Percentiles rank a stretch among this genome's conserved stretches.
Evolutionary conservation across 306 rosid species (phyloP).

Genomic region (Gynostemma pentaphyllum): DNA sequence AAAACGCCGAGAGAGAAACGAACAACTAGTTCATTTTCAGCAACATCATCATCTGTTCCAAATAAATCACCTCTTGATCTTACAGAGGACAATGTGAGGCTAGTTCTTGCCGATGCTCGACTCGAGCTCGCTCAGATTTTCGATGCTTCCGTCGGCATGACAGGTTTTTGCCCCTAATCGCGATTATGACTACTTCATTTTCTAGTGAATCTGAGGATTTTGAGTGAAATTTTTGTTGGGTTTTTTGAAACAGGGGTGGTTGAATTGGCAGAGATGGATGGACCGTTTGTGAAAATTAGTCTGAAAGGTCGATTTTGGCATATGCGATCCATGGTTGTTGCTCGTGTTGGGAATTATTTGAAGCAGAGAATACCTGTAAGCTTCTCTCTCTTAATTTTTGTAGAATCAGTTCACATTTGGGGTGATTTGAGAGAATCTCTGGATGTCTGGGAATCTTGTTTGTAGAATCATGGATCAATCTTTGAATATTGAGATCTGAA

Average conservation of each 20-base stretch:
- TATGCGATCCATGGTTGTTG: constrained; percentile 53
- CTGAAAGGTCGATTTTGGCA: constrained; percentile 95
- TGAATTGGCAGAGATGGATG: constrained; percentile 70
- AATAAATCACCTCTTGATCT: constrained; percentile 52
- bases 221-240: no score
- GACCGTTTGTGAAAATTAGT: constrained; percentile 80
- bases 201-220: no score
- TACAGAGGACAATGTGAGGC: constrained; percentile 57
- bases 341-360: constrained; percentile 67
- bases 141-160: constrained; percentile 81
- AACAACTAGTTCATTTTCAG: constrained; percentile 15
- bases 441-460: no score
- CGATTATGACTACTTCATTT: no score
- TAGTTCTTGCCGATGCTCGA: constrained; percentile 60
- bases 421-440: no score
- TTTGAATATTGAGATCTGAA: no score
- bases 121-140: constrained; percentile 60
- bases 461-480: no score
- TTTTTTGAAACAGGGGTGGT: constrained; percentile 67
- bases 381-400: not conserved
- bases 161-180: no score
- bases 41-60: constrained; percentile 33
- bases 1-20: not conserved
- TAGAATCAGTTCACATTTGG: no score
- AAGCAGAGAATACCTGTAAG: constrained; percentile 89